These are phyloP conservation scores for Drechslera avenae DNA, from an alignment of 2,329 filamentous ascomycete species.

Conservation along the genomic window DNA sequence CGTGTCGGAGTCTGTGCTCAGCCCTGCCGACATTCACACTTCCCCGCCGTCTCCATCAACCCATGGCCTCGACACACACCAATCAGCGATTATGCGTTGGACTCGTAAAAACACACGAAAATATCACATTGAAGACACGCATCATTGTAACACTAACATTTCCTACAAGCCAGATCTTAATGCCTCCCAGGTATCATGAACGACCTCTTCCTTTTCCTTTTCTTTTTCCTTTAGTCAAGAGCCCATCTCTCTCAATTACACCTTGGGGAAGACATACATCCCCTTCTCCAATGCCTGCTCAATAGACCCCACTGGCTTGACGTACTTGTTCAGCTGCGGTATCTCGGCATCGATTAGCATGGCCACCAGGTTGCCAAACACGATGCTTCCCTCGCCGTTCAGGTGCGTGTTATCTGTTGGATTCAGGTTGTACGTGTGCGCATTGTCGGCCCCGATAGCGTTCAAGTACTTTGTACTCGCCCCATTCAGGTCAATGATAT, in stretches of 20 bases:
- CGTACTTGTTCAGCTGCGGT: constrained; percentile 16
- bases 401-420: constrained; percentile 30
- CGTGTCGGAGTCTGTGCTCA: constrained; percentile 11
- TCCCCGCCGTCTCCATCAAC: not conserved
- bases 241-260: not conserved
- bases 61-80: no score
- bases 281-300: constrained; percentile 18
- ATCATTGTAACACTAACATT: no score
- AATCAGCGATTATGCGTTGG: no score
- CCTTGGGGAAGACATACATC: constrained; percentile 17
- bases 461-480: constrained; percentile 58
- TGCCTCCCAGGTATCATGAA: no score
- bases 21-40: not conserved
- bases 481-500: constrained; percentile 58
- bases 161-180: no score
- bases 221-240: not conserved
- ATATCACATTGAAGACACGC: no score
- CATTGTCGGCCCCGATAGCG: constrained; percentile 55
- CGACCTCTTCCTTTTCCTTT: not conserved
- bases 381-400: constrained; percentile 26
- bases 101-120: no score
- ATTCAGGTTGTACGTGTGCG: constrained; percentile 56
- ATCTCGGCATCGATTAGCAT: constrained; percentile 18
- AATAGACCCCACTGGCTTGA: constrained; percentile 18
- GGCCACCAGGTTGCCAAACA: constrained; percentile 33